Conservation (phyloP, 768 basidiomycete species). For the Pisolithus tinctorius region DNA sequence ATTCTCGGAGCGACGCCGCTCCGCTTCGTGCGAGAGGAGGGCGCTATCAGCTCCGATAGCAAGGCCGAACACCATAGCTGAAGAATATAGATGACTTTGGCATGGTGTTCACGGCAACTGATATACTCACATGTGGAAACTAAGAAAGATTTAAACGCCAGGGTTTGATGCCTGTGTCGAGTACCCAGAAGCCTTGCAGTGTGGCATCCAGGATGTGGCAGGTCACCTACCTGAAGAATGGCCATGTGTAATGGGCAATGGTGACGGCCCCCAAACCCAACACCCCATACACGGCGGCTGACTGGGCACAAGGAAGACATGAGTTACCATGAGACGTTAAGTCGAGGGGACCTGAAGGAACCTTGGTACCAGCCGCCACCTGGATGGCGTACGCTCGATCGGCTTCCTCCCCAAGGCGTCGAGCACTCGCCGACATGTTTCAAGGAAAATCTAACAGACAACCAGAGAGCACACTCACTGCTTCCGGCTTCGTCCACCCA, state of each 20-base stretch:
- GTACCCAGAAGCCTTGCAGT: neutral
- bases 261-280: conserved; percentile 55
- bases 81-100: conserved; percentile 5
- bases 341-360: conserved; percentile 24
- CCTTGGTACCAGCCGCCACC: conserved; percentile 50
- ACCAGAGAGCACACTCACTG: too few relatives aligned
- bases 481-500: too few relatives aligned
- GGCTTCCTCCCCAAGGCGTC: conserved; percentile 42
- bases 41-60: conserved; percentile 74
- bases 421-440: conserved; percentile 30
- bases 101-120: neutral
- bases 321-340: neutral
- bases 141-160: conserved; percentile 76
- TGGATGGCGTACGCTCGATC: conserved; percentile 56
- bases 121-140: conserved; percentile 56
- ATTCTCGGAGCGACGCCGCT: conserved; percentile 61
- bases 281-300: conserved; percentile 44
- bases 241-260: conserved; percentile 66
- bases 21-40: conserved; percentile 61
- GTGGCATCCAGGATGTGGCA: neutral
- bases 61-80: conserved; percentile 61
- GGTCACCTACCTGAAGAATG: conserved; percentile 52
- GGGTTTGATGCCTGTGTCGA: conserved; percentile 59
- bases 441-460: neutral
- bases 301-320: conserved; percentile 29